Percentiles rank a stretch among this genome's conserved stretches.
These are phyloP conservation scores for Lachnellula hyalina DNA, from an alignment of 2,329 filamentous ascomycete species.

Conservation along the genomic window DNA sequence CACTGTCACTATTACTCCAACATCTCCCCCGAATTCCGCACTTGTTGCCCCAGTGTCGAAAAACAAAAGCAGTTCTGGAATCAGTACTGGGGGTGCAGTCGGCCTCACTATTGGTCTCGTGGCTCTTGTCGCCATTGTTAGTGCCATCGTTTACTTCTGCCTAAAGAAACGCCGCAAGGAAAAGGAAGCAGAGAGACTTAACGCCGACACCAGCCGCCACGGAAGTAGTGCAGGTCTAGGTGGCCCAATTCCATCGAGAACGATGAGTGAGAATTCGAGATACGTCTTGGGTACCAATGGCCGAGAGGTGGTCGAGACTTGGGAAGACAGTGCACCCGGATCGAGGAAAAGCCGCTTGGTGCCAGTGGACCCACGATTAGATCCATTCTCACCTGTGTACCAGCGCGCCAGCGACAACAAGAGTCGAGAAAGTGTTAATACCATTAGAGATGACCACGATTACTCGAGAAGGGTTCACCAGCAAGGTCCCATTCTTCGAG, in stretches of 20 bases:
- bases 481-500: constrained; percentile 48
- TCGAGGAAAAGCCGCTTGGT: constrained; percentile 49
- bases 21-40: constrained; percentile 27
- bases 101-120: constrained; percentile 50
- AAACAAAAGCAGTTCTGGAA: constrained; percentile 23
- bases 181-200: constrained; percentile 32
- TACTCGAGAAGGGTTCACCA: constrained; percentile 51
- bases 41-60: constrained; percentile 11
- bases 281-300: constrained; percentile 33
- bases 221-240: constrained; percentile 22
- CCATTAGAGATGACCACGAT: constrained; percentile 59
- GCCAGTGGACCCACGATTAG: constrained; percentile 58
- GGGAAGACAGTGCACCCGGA: constrained; percentile 23
- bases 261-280: constrained; percentile 33
- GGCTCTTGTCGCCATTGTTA: constrained; percentile 37
- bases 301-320: constrained; percentile 28
- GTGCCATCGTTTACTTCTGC: constrained; percentile 37
- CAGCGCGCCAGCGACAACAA: constrained; percentile 44
- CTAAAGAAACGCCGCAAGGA: constrained; percentile 40
- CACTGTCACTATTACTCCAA: constrained; percentile 50
- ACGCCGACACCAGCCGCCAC: constrained; percentile 15
- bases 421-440: constrained; percentile 59
- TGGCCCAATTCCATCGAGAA: constrained; percentile 25
- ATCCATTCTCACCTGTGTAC: constrained; percentile 56
- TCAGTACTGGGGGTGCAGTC: constrained; percentile 45